Evolutionary conservation across 768 basidiomycete genomes (phyloP).

Genomic region (Mycena venus): DNA sequence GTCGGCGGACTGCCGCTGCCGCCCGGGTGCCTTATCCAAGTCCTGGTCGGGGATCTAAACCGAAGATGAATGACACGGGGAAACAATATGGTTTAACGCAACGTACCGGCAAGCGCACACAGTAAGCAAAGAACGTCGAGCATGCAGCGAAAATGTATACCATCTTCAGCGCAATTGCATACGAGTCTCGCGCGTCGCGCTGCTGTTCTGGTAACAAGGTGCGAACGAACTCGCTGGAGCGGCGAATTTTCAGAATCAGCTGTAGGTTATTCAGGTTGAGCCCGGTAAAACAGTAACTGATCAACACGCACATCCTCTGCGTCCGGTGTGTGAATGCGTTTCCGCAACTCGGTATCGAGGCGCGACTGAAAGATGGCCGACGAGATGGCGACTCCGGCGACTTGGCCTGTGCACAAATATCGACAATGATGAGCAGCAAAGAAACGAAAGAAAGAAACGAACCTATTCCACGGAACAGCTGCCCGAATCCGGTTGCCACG

Average conservation of each 20-base stretch:
- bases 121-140: constrained; percentile 69
- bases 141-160: constrained; percentile 76
- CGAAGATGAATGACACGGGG: too few species aligned
- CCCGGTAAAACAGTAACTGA: constrained; percentile 43
- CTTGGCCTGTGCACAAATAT: constrained; percentile 65
- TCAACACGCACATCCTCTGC: constrained; percentile 26
- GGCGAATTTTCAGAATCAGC: constrained; percentile 73
- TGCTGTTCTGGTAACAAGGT: constrained; percentile 66
- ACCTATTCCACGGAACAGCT: constrained; percentile 76
- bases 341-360: constrained; percentile 66
- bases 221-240: constrained; percentile 68
- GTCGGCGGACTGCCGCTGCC: background rate
- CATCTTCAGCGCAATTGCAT: constrained; percentile 66
- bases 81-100: too few species aligned
- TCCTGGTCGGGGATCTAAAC: constrained; percentile 33
- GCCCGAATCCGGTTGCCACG: constrained; percentile 77
- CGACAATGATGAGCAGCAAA: too few species aligned
- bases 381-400: constrained; percentile 76
- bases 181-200: constrained; percentile 68
- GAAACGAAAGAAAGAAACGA: constrained; percentile 6
- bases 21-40: constrained; percentile 21
- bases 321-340: constrained; percentile 54
- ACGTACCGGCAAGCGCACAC: constrained; percentile 73
- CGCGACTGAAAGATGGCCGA: constrained; percentile 77
- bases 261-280: constrained; percentile 39